A percentile compares a stretch with the other conserved stretches of the same genome.
These are phyloP conservation scores for Arachnopeziza araneosa DNA, from an alignment of 2,329 filamentous ascomycete genomes.

Conservation along the genomic window DNA sequence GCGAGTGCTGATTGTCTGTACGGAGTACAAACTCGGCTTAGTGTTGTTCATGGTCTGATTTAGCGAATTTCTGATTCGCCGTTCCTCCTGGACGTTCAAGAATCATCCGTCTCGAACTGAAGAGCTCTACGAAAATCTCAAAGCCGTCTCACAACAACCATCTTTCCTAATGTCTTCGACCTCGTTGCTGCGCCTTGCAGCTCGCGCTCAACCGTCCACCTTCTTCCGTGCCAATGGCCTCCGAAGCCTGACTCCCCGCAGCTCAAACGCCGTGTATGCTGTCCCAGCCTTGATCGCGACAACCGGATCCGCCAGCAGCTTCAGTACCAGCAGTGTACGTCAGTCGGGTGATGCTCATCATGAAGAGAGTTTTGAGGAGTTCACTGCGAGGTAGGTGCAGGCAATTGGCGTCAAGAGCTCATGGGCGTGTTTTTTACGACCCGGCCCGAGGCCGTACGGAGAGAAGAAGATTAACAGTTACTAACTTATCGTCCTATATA, in stretches of 20 bases:
- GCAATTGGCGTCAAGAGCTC: conserved; percentile 19
- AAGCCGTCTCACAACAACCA: conserved; percentile 14
- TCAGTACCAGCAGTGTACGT: conserved; percentile 53
- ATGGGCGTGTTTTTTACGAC: conserved; percentile 19
- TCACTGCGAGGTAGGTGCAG: conserved; percentile 77
- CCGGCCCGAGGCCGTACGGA: conserved; percentile 12
- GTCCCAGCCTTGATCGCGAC: conserved; percentile 45
- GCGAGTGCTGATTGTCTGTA: too few species aligned
- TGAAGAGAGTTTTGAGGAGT: conserved; percentile 99
- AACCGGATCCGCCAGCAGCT: conserved; percentile 46
- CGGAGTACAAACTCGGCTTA: not conserved
- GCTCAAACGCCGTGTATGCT: conserved; percentile 48
- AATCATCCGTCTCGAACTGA: not conserved
- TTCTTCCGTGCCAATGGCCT: conserved; percentile 60
- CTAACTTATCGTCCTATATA: conserved; percentile 42
- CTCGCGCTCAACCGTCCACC: conserved; percentile 54
- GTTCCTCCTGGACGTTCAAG: not conserved
- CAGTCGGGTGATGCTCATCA: conserved; percentile 55
- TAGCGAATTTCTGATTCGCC: not conserved
- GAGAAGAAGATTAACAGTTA: conserved; percentile 30
- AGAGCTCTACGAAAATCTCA: conserved; percentile 3
- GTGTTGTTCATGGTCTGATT: not conserved
- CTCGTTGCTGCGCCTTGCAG: conserved; percentile 64
- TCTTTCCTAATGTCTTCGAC: conserved; percentile 56
- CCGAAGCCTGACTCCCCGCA: conserved; percentile 51